A percentile compares a stretch with the other conserved stretches of the same genome.
These are phyloP conservation scores for Globisporangium paddicum DNA, from an alignment of 352 stramenopile genomes.

Conservation along the genomic window DNA sequence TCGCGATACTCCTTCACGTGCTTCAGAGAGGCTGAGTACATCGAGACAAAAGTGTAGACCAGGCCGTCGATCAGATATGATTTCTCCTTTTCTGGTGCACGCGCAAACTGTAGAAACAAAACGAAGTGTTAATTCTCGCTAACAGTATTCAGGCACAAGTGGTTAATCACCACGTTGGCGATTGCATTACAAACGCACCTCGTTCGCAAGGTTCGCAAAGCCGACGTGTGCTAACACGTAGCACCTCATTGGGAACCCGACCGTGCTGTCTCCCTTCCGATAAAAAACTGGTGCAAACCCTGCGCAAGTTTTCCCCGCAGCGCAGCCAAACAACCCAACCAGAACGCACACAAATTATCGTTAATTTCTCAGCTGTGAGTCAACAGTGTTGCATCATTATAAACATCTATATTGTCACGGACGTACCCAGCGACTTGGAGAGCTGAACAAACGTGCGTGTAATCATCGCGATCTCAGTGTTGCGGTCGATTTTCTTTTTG, in stretches of 20 bases:
- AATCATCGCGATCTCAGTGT: slow-evolving; percentile 26
- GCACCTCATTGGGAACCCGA: slow-evolving; percentile 26
- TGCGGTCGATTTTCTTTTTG: slow-evolving; percentile 22
- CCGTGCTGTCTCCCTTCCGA: slow-evolving; percentile 30
- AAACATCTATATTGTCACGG: too few species aligned
- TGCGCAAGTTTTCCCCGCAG: slow-evolving; percentile 4
- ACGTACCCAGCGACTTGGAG: slow-evolving; percentile 23
- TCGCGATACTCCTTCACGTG: slow-evolving; percentile 38
- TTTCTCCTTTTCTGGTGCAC: slow-evolving; percentile 31
- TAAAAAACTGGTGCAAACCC: slow-evolving; percentile 47
- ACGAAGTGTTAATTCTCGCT: background rate
- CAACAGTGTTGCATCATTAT: too few species aligned
- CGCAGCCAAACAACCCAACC: slow-evolving; percentile 1
- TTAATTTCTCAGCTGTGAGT: too few species aligned
- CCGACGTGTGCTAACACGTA: slow-evolving; percentile 47
- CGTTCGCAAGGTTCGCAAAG: slow-evolving; percentile 40
- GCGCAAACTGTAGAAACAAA: slow-evolving; percentile 24
- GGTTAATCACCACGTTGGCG: too few species aligned
- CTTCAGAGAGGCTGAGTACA: slow-evolving; percentile 47
- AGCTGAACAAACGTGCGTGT: slow-evolving; percentile 35
- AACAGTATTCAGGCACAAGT: too few species aligned
- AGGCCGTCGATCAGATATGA: slow-evolving; percentile 46
- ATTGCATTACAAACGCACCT: slow-evolving; percentile 20
- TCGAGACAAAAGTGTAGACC: slow-evolving; percentile 37
- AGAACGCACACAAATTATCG: background rate